Base-by-base conservation (phyloP, 768 basidiomycete species). In the Cystobasidium onofrii region DNA sequence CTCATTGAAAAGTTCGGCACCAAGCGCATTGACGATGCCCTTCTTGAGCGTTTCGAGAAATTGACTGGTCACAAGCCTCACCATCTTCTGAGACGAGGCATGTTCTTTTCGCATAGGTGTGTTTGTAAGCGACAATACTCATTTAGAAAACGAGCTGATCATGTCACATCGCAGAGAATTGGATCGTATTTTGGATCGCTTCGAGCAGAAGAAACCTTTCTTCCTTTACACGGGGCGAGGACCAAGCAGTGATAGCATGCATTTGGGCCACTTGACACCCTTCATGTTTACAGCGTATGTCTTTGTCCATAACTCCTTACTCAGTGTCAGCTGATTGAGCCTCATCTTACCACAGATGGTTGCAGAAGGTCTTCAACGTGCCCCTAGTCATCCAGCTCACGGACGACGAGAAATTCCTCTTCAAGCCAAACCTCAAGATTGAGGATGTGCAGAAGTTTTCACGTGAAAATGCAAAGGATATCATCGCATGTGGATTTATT, bases 341-440 rank as follows among this genome's bases (percentile, higher is more conserved):
- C 23, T 44, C 65, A 50, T 54, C 55, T 64, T 64, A 31, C 13
- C 66, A 34, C 64, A 96, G 93, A 81, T 98, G 95, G 94, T 80
- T 99, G 75, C 96, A 99, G 82, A 91, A 93, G 71, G 91, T 95
- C 23, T 97, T 99, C 80, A 86, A 93, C 75, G 91, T 91, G 7
- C 94, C 96, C 3, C 84, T 97, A 36, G 96, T 99, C 73, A 85
- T 99, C 72, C 96, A 99, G 81, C 86, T 99, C 1, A 99, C 96
- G 91, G 96, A 99, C 79, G 96, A 99, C 81, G 96, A 99, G 81
- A 99, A 99, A 81, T 99, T 98, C 84, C 82, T 99, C 60, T 96
- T 99, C 86, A 95, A 98, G 81, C 90, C 92, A 70, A 90, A 90
- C 76, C 86, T 96, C 74, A 94, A 91, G 80, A 85, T 90, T 41